Conservation (phyloP, 768 basidiomycete genomes). For the Pisolithus microcarpus region DNA sequence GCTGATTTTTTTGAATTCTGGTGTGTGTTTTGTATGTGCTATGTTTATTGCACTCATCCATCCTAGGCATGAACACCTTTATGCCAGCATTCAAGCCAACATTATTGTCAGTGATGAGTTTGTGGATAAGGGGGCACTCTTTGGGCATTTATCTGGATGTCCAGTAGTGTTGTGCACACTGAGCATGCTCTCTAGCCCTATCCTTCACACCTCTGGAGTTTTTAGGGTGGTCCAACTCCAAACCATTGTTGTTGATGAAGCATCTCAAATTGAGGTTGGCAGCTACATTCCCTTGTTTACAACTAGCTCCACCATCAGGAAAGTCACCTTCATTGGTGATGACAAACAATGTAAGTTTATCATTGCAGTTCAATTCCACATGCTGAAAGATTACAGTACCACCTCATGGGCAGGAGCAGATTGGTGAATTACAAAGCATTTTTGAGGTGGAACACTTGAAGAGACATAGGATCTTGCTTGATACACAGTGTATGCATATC, state of each 20-base stretch:
- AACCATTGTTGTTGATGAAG: constrained; percentile 58
- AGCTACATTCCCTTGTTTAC: constrained; percentile 40
- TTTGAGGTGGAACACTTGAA: constrained; percentile 68
- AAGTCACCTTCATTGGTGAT: constrained; percentile 60
- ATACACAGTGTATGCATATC: constrained; percentile 62
- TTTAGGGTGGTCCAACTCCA: constrained; percentile 32
- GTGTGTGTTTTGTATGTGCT: constrained; percentile 31
- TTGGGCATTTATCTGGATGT: constrained; percentile 31
- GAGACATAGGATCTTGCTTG: constrained; percentile 44
- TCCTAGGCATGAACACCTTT: constrained; percentile 76
- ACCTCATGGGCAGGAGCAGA: constrained; percentile 69
- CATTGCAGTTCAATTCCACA: constrained; percentile 23
- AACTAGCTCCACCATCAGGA: constrained; percentile 33
- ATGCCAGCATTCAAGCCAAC: constrained; percentile 39
- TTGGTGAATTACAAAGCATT: constrained; percentile 59
- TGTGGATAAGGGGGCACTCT: constrained; percentile 12
- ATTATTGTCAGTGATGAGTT: constrained; percentile 45
- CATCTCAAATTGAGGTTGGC: constrained; percentile 57
- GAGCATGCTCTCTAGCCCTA: constrained; percentile 56
- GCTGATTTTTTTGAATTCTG: constrained; percentile 59
- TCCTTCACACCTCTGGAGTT: constrained; percentile 11
- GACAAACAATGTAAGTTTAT: constrained; percentile 50
- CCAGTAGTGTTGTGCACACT: constrained; percentile 71
- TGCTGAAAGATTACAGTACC: constrained; percentile 48
- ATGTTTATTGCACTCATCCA: constrained; percentile 2